A percentile compares a stretch with the other conserved stretches of the same genome.
Evolutionary conservation across 306 rosid genomes (phyloP).

Genomic region (Gynostemma pentaphyllum): DNA sequence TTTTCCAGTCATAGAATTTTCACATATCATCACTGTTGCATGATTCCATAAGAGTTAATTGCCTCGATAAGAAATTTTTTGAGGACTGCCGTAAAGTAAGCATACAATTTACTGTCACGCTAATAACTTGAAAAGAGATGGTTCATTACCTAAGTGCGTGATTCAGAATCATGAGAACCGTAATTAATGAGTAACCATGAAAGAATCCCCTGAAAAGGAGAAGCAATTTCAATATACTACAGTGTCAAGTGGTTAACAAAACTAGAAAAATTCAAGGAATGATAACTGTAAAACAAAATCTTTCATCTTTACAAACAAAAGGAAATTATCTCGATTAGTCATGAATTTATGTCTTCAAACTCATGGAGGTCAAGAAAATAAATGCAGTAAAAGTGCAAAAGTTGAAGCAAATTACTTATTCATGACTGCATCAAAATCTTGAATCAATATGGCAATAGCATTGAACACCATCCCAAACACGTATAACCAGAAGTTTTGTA

Average conservation of each 20-base stretch:
- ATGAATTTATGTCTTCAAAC: constrained; percentile 3
- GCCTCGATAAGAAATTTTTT: not conserved
- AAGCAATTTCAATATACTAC: not conserved
- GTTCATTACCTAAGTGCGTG: constrained; percentile 76
- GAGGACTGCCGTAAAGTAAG: not conserved
- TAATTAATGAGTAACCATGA: constrained; percentile 79
- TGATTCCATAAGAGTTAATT: not conserved
- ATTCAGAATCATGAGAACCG: constrained; percentile 82
- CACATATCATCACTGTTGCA: not conserved
- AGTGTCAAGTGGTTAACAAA: constrained; percentile 1
- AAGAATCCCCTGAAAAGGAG: constrained; percentile 70
- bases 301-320: not conserved
- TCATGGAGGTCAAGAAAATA: constrained; percentile 2
- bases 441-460: constrained; percentile 76
- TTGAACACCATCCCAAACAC: constrained; percentile 89
- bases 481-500: constrained; percentile 95
- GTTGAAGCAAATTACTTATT: constrained; percentile 48
- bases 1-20: no score
- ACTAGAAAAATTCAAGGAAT: not conserved
- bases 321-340: not conserved
- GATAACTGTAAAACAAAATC: not conserved
- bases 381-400: constrained; percentile 12
- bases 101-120: constrained; percentile 4
- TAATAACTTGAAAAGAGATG: constrained; percentile 9
- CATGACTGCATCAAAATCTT: constrained; percentile 85